A percentile compares a stretch with the other conserved stretches of the same genome.
Conservation (phyloP, 768 basidiomycete genomes). For the Amanita muscaria region DNA sequence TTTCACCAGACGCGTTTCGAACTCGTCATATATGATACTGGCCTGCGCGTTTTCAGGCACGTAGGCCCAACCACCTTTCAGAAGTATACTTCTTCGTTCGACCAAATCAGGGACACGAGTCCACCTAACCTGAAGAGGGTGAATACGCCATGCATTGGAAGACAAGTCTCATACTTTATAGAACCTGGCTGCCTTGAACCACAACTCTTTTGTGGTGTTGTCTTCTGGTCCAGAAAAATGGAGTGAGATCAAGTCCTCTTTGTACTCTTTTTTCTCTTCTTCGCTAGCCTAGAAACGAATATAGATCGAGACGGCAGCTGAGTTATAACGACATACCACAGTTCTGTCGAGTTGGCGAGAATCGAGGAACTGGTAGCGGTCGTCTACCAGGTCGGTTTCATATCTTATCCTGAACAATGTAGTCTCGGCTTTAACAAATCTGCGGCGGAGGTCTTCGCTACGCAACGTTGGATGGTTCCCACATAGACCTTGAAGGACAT, state of each 20-base stretch:
- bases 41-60: conserved; percentile 71
- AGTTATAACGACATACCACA: conserved; percentile 30
- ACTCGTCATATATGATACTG: conserved; percentile 84
- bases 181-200: conserved; percentile 49
- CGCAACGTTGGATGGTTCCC: conserved; percentile 3
- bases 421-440: conserved; percentile 82
- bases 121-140: conserved; percentile 74
- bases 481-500: neutral
- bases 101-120: conserved; percentile 91
- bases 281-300: conserved; percentile 35
- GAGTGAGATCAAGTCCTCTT: conserved; percentile 39
- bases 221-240: conserved; percentile 30
- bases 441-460: conserved; percentile 36
- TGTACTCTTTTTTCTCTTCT: conserved; percentile 44
- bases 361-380: conserved; percentile 58
- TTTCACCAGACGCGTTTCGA: conserved; percentile 59
- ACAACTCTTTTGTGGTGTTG: conserved; percentile 17
- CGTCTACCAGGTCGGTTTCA: conserved; percentile 48
- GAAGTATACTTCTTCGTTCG: conserved; percentile 66
- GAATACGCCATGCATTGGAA: neutral
- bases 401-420: conserved; percentile 79
- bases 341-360: conserved; percentile 60
- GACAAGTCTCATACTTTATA: conserved; percentile 46
- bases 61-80: conserved; percentile 81
- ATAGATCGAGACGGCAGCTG: neutral